phyloP scores from a whole-genome alignment of 139 green algal genomes.

The Chlamydomonas eustigma region DNA sequence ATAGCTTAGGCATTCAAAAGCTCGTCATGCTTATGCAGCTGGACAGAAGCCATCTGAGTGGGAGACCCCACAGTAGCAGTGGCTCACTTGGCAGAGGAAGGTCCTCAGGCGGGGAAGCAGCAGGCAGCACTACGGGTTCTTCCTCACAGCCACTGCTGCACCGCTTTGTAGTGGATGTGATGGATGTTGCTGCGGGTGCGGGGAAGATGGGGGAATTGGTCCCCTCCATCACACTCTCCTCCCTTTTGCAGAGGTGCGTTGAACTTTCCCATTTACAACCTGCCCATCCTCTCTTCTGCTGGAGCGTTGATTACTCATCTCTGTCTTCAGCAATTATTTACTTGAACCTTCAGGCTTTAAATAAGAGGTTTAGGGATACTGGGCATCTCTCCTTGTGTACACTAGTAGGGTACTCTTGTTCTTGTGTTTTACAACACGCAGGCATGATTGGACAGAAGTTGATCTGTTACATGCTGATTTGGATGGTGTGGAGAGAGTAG shows the following conservation, averaged over 20 bases:
- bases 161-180: constrained; percentile 12
- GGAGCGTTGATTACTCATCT: background rate
- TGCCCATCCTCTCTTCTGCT: background rate
- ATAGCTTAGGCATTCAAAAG: no score
- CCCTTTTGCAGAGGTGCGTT: background rate
- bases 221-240: background rate
- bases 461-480: background rate
- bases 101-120: no score
- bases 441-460: constrained; percentile 11
- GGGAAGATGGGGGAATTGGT: constrained; percentile 5
- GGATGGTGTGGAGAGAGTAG: background rate
- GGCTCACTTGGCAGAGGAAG: no score
- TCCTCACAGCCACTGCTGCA: constrained; percentile 3
- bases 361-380: background rate
- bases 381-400: no score
- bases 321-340: background rate
- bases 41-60: no score
- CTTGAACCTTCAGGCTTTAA: background rate
- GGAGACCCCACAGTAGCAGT: no score
- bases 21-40: no score
- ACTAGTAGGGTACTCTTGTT: no score
- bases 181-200: background rate
- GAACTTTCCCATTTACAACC: background rate
- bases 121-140: no score
- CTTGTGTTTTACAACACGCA: no score